phyloP scores from a whole-genome alignment of 495 filamentous ascomycete genomes.

The Trichoderma asperelloides region DNA sequence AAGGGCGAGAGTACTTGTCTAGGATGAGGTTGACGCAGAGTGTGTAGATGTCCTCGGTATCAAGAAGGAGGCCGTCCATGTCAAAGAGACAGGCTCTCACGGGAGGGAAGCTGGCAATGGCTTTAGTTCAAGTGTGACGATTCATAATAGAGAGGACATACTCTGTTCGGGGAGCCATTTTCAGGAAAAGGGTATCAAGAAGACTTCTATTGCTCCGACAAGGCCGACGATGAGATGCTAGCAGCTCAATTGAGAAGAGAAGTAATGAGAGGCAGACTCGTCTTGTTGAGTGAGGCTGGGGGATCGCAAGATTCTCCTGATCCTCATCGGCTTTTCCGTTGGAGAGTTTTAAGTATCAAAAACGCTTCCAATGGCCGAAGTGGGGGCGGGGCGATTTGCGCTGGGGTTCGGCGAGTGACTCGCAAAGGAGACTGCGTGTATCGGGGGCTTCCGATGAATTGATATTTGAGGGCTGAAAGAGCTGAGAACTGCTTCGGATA shows the following conservation, averaged over 20 bases:
- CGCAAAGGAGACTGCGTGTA: neutral
- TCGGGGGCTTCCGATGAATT: neutral
- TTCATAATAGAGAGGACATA: constrained; percentile 19
- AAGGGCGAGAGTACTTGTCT: constrained; percentile 56
- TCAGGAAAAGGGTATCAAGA: neutral
- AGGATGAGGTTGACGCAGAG: constrained; percentile 74
- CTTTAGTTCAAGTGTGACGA: constrained; percentile 14
- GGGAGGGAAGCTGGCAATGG: constrained; percentile 52
- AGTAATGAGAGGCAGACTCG: neutral
- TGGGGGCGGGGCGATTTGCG: neutral
- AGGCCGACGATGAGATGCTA: too few species aligned
- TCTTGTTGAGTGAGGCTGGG: neutral
- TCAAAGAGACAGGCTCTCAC: constrained; percentile 94
- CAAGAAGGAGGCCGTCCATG: constrained; percentile 93
- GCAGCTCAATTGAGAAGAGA: neutral
- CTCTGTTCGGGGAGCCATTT: constrained; percentile 36
- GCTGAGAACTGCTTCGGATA: too few species aligned
- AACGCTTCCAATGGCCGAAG: neutral
- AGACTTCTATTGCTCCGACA: neutral
- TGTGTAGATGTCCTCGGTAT: constrained; percentile 91
- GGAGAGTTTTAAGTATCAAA: neutral
- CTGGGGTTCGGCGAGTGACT: neutral
- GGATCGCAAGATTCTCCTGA: neutral
- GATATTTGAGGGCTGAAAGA: neutral
- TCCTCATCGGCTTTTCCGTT: neutral